Percentiles rank a stretch among this genome's conserved stretches.
Conservation (phyloP, 192 early-diverging fungal species). For the Gamsiella multidivaricata region DNA sequence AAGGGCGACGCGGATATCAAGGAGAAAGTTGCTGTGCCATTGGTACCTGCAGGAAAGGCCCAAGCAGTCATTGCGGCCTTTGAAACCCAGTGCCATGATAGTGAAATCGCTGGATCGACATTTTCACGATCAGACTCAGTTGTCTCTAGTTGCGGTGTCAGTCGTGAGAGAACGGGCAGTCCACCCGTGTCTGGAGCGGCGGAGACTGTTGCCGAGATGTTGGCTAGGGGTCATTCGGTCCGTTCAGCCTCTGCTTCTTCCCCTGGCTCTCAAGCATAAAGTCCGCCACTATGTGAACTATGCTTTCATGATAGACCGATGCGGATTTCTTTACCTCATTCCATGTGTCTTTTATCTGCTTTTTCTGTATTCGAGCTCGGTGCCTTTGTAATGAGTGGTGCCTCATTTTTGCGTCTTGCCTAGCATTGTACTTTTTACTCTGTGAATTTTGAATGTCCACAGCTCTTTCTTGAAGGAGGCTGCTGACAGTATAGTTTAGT, state of each 20-base stretch:
- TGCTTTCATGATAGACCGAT: neutral
- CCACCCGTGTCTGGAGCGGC: neutral
- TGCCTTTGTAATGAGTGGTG: too few species aligned
- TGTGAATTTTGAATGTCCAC: too few species aligned
- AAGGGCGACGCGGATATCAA: slow-evolving; percentile 20
- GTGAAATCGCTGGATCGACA: neutral
- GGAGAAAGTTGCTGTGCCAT: slow-evolving; percentile 29
- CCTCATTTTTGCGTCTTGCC: neutral
- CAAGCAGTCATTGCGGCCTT: slow-evolving; percentile 31
- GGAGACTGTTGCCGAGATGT: slow-evolving; percentile 10
- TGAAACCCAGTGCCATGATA: slow-evolving; percentile 8
- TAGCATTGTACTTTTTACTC: too few species aligned
- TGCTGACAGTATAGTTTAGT: too few species aligned
- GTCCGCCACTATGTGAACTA: too few species aligned
- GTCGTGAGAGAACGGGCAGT: neutral
- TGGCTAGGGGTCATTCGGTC: slow-evolving; percentile 11
- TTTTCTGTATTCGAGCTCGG: too few species aligned
- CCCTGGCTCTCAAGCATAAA: neutral
- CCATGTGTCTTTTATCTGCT: neutral
- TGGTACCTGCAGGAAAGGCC: slow-evolving; percentile 17
- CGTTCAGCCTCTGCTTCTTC: slow-evolving; percentile 5
- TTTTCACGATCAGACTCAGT: slow-evolving; percentile 18
- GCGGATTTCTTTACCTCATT: neutral
- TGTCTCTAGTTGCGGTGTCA: neutral
- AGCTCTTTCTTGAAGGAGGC: too few species aligned